Base-by-base conservation (phyloP, 1,139 yeast genomes). In the Nakaseomyces uthaithaninus region DNA sequence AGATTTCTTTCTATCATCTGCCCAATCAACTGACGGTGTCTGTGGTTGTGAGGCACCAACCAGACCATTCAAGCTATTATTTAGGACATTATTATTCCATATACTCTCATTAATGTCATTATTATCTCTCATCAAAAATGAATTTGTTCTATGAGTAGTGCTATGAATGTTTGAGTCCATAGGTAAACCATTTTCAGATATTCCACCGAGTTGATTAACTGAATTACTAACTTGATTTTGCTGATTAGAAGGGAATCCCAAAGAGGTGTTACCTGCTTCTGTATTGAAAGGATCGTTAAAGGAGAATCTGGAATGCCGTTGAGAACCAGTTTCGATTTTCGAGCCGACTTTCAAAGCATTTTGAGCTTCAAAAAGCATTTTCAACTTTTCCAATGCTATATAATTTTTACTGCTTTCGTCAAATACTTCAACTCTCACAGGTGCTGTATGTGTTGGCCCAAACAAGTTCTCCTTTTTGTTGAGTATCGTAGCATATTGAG, bases 401-500 rank as follows among this genome's bases (percentile, higher is more conserved):
- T 48, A 52, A 31, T 57, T 59, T 33, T 54, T 52, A 2, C 55
- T 49, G 17, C 49, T 47, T 45, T 54, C 57, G 45, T 66, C 74
- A 43, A 70, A 69, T 42, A 68, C 65, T 45, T 78, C 83, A 37
- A 77, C 75, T 40, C 66, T 67, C 26, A 78, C 64, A 15, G 76
- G 55, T 34, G 48, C 54, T 19, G 80, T 53, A 66, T 69, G 69
- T 16, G 69, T 72, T 41, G 72, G 68, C 30, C 86, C 94, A 67
- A 76, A 85, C 26, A 80, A 68, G 18, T 54, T 62, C 56, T 73
- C 54, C 67, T 80, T 52, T 64, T 80, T 64, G 38, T 82, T 86
- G 38, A 87, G 68, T 19, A 79, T 63, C 45, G 76, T 74, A n/a
- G 79, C 79, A 27, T 86, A 85, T 15, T 80, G 76, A 27, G 79